Evolutionary conservation across 139 green algal species (phyloP).

Genomic region (Pseudopediastrum boryanum): DNA sequence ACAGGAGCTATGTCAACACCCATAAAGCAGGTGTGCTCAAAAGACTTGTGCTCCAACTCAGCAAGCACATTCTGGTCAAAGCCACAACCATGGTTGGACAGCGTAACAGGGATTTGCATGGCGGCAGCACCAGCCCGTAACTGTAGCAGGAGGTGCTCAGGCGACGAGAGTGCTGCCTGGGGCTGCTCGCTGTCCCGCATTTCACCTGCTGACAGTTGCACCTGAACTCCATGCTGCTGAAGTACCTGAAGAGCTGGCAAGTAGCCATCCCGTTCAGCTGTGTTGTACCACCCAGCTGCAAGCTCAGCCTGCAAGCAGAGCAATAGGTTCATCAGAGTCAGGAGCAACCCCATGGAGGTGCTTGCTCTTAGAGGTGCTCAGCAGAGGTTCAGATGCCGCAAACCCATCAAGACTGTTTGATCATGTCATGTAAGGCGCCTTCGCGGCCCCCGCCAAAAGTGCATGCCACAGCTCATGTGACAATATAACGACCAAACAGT

Average conservation of each 20-base stretch:
- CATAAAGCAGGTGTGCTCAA: constrained; percentile 26
- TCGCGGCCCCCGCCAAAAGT: too few relatives aligned
- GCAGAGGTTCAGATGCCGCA: too few relatives aligned
- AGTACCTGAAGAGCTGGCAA: constrained; percentile 52
- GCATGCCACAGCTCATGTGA: too few relatives aligned
- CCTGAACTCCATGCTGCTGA: constrained; percentile 30
- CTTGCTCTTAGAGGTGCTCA: too few relatives aligned
- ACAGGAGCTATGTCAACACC: constrained; percentile 35
- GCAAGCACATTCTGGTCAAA: constrained; percentile 53
- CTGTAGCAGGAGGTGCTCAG: constrained; percentile 48
- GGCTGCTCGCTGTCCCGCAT: constrained; percentile 34
- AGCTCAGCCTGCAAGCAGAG: constrained; percentile 40
- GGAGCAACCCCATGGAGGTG: not conserved
- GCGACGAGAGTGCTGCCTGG: constrained; percentile 30
- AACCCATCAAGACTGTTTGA: too few relatives aligned
- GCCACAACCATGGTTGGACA: constrained; percentile 44
- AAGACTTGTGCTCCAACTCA: constrained; percentile 43
- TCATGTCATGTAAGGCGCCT: too few relatives aligned
- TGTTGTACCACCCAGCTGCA: constrained; percentile 54
- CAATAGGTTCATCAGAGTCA: not conserved
- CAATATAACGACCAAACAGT: too few relatives aligned
- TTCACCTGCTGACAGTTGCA: constrained; percentile 45
- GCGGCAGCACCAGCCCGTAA: constrained; percentile 53
- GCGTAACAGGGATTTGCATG: constrained; percentile 45
- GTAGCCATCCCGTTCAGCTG: constrained; percentile 51